Evolutionary conservation across 257 asterid species (phyloP), one percentile per base, ranked within the genome.

Genomic region (Capsicum chinense): DNA sequence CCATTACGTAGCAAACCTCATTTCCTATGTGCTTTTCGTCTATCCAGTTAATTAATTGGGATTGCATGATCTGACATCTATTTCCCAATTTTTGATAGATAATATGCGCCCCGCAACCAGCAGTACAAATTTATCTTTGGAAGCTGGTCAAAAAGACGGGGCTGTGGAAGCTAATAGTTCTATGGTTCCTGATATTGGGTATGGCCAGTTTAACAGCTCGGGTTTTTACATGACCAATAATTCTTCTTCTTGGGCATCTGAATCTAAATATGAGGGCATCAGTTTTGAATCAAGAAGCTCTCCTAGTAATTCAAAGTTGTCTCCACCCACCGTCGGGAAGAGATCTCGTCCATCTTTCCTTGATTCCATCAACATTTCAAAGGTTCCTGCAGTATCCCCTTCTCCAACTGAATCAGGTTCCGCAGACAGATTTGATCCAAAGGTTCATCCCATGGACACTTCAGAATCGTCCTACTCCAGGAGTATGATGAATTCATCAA

Each of bases 311-410:
- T 89, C 91, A 80, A 88, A 88, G 67, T 78, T 85, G 83, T 86
- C 93, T 85, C 90, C 92, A 71, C 86, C 92, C 58, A 84, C 90
- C 70, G 66, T 92, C 84, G 94, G 92, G 82, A 88, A 92, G 95
- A 95, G 92, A 88, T 88, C 97, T 57, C 82, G 82, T 26, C 98
- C 97, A n/a, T 93, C 98, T 60, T 97, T 97, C 81, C 99, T 95
- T 37, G 98, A 97, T 89, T 89, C 97, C 44, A 93, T 97, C 86
- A 93, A 88, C 89, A 86, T 93, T 81, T 85, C 97, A 11, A 94
- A 87, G 82, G 94, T 87, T 84, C 85, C 94, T 81, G 88, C 92
- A 64, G 83, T 90, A 68, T 86, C 92, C 59, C 73, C 90, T 85
- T 83, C 90, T 13, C 86, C 82, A 52, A 81, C 85, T 87, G 94